Base-by-base conservation (phyloP, 495 filamentous ascomycete species). In the Neurospora sp. region DNA sequence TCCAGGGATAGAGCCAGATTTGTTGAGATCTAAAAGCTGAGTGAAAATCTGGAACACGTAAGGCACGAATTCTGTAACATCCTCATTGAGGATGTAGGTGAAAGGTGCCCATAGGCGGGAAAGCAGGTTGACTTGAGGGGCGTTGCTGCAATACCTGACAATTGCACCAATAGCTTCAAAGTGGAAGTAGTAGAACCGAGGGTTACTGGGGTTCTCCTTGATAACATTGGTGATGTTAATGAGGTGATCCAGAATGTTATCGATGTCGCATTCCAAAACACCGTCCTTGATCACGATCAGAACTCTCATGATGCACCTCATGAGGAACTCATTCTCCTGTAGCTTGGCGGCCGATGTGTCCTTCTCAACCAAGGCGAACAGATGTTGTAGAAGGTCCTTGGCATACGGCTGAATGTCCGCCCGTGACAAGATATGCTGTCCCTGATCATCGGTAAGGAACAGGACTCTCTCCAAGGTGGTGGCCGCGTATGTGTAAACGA, bases 311-410 rank as follows among this genome's bases (percentile, higher is more conserved):
- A 97, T 92, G 81, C 96, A 98, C 72, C 92, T 91, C 94, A 99
- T 98, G 75, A 99, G 83, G 80, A 97, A 99, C 80, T 99, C 96
- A 78, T 99, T 98, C 82, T 99, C 96, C 80, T 98, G 96, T 73
- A 98, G 90, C 86, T 98, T 98, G 76, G 95, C 89, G 27, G 96
- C 91, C 11, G 91, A 90, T 0, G 85, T 83, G 75, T 97, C 90
- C 74, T 90, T 91, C 75, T 95, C 90, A 73, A 99, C 93, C 18
- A 99, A 85, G 60, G 88, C 88, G 85, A 99, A 98, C n/a, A 98
- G 88, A 77, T 98, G 96, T 74, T 94, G 87, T 39, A 98, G 83
- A 16, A 99, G 87, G 75, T 96, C 92, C 79, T 93, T 93, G 23
- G 96, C 89, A 77, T 95, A 90, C 1, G 90, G 90, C 44, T 90